A percentile compares a stretch with the other conserved stretches of the same genome.
Conservation (phyloP, 768 basidiomycete species). For the Arthromyces matolae region DNA sequence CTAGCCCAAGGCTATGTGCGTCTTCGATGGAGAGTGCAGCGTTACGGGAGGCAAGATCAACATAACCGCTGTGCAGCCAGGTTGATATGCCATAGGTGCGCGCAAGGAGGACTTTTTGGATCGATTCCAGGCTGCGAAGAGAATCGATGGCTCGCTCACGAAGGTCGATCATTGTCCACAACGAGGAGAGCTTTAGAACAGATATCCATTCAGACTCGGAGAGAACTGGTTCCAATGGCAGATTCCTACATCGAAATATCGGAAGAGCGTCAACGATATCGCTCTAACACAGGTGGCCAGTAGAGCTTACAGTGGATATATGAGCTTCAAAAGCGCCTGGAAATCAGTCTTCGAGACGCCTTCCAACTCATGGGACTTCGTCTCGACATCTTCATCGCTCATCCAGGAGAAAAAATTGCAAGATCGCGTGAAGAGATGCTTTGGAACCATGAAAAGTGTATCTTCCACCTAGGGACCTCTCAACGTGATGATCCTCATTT, state of each 20-base stretch:
- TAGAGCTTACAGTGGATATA: conserved; percentile 13
- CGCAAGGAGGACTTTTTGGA: neutral
- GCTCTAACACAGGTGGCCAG: no score
- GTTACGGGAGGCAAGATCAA: neutral
- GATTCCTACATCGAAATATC: neutral
- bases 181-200: conserved; percentile 9
- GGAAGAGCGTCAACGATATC: neutral
- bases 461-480: conserved; percentile 1
- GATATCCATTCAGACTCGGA: conserved; percentile 7
- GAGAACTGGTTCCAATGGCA: neutral
- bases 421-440: conserved; percentile 2
- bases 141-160: conserved; percentile 3
- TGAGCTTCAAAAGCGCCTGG: conserved; percentile 4
- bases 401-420: neutral
- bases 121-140: neutral
- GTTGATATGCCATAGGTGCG: neutral
- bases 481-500: neutral
- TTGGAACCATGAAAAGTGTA: conserved; percentile 5
- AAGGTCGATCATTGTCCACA: conserved; percentile 10
- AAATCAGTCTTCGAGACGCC: conserved; percentile 3
- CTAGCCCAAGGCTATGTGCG: neutral
- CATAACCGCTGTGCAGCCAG: conserved; percentile 1
- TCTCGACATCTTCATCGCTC: neutral
- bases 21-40: conserved; percentile 6
- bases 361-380: neutral